Evolutionary conservation across 345 rosid species (phyloP), one percentile per base, ranked within the genome.

Genomic region (Populus ilicifolia): DNA sequence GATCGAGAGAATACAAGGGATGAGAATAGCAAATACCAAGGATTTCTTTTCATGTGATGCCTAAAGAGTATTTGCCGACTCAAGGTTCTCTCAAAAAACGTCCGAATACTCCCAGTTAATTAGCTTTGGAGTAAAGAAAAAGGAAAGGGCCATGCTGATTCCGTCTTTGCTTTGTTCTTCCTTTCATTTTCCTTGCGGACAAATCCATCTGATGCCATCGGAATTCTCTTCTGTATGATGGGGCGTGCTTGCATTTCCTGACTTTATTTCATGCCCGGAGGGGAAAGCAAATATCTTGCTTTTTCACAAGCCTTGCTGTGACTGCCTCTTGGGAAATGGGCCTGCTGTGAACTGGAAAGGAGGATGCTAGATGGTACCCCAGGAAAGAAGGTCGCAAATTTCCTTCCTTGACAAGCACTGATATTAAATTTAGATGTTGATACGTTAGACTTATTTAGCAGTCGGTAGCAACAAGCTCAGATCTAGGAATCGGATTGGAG

Each of bases 61-160:
- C 11, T 75, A 67, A 48, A 75, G 8, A 13, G 64, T 50, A 54
- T 67, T 20, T 21, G 48, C 35, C 70, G 14, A 2, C 13, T 30
- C 29, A 63, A 46, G 35, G 39, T 59, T 76, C 75, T 77, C 69
- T 39, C 44, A 43, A 27, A 18, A 18, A 27, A 46, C 17, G 54
- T 30, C 54, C 9, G 36, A 41, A 14, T 29, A 63, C 25, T 46
- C n/a, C 18, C 25, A 56, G 23, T 70, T 65, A 69, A 65, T 38
- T 65, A 54, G 64, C 71, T 78, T 78, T 25, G 56, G 67, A 70
- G 70, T 69, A 52, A 79, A 69, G 74, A 61, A 36, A 74, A 65
- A 62, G 0, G 2, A 7, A 4, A 38, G 74, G 70, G 14, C 35
- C 54, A 3, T 44, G 1, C 30, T 8, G 8, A 3, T 54, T 46